phyloP scores from a whole-genome alignment of 345 rosid genomes.

The Euphorbia pulcherrima region DNA sequence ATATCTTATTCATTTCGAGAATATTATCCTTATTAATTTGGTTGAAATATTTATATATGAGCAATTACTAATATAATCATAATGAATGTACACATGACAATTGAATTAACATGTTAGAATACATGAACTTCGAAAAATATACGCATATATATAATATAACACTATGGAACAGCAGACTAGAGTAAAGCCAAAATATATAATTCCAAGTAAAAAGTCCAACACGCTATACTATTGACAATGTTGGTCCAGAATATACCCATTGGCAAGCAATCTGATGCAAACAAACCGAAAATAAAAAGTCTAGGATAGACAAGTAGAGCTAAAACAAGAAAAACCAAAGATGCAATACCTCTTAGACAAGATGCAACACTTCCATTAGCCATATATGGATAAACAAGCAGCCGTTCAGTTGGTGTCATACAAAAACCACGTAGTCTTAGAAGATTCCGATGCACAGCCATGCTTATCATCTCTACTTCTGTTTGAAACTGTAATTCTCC shows the following conservation, averaged over 20 bases:
- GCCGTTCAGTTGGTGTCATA: slow-evolving; percentile 36
- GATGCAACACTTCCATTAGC: slow-evolving; percentile 38
- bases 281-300: not conserved
- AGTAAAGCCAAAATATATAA: not conserved
- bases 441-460: slow-evolving; percentile 39
- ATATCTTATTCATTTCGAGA: not conserved
- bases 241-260: not conserved
- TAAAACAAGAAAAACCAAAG: not conserved
- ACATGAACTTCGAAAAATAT: not conserved
- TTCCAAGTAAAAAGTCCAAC: not conserved
- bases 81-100: not conserved
- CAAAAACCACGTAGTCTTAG: slow-evolving; percentile 35
- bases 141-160: not conserved
- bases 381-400: slow-evolving; percentile 38
- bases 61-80: not conserved
- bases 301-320: not conserved
- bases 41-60: not conserved
- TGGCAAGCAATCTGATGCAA: not conserved
- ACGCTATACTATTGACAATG: not conserved
- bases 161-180: not conserved
- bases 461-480: slow-evolving; percentile 36
- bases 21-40: not conserved
- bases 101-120: not conserved
- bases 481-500: slow-evolving; percentile 38
- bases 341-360: slow-evolving; percentile 29